A percentile compares a stretch with the other conserved stretches of the same genome.
phyloP scores from a whole-genome alignment of 1,284 basidiomycete species.

The Cutaneotrichosporon dermatis region DNA sequence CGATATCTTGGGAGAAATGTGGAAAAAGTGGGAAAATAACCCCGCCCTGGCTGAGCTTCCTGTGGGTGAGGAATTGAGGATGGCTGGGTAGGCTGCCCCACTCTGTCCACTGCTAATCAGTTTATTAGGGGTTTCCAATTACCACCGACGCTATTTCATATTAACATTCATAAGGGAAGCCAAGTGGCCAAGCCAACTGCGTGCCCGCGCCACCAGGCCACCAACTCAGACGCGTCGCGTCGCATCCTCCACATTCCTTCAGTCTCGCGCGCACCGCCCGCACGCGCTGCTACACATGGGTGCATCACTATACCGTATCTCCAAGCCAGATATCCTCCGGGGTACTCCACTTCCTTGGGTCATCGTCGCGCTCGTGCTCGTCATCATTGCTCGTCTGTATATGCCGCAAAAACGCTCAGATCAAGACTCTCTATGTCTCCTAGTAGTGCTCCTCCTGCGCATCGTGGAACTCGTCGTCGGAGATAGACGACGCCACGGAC shows the following conservation, averaged over 20 bases:
- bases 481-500: not conserved
- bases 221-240: no score
- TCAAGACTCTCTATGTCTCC: no score
- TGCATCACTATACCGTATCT: not conserved
- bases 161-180: no score
- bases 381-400: not conserved
- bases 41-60: not conserved
- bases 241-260: no score
- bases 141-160: no score
- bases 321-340: not conserved
- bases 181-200: no score
- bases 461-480: slow-evolving; percentile 1
- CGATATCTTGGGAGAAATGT: slow-evolving; percentile 5
- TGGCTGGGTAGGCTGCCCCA: no score
- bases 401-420: not conserved
- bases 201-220: no score
- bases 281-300: not conserved
- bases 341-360: not conserved
- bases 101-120: no score
- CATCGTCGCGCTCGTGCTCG: not conserved
- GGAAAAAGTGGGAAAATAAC: not conserved
- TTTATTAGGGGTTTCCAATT: no score
- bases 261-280: no score
- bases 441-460: not conserved
- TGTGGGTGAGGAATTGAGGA: no score